Evolutionary conservation across 2,329 filamentous ascomycete genomes (phyloP).

Genomic region (Boeremia lycopersici): DNA sequence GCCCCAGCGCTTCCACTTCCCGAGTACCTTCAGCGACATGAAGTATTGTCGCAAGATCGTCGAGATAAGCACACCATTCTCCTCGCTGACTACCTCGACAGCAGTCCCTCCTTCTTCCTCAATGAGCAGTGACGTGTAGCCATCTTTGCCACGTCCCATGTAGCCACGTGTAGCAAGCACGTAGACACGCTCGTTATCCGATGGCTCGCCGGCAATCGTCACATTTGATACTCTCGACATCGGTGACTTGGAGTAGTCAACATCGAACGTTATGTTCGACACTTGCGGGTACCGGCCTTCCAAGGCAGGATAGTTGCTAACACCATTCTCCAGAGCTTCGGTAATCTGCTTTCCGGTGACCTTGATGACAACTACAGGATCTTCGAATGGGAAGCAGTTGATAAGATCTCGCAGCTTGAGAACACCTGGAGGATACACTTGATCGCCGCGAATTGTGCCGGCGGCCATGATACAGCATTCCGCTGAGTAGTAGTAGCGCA

Average conservation of each 20-base stretch:
- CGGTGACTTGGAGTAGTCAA: constrained; percentile 66
- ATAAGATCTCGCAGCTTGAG: constrained; percentile 81
- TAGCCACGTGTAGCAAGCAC: constrained; percentile 81
- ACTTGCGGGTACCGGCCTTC: constrained; percentile 87
- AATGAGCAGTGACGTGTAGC: constrained; percentile 77
- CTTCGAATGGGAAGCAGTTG: constrained; percentile 90
- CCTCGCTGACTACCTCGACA: constrained; percentile 80
- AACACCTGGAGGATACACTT: constrained; percentile 82
- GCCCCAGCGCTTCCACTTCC: constrained; percentile 77
- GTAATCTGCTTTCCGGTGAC: constrained; percentile 74
- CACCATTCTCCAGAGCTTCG: constrained; percentile 83
- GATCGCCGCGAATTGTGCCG: constrained; percentile 58
- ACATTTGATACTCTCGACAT: constrained; percentile 69
- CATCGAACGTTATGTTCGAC: constrained; percentile 78
- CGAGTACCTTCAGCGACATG: constrained; percentile 80
- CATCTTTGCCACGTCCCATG: constrained; percentile 88
- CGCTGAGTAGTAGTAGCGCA: constrained; percentile 79
- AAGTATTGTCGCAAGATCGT: constrained; percentile 91
- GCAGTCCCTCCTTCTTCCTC: constrained; percentile 75
- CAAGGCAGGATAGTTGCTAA: constrained; percentile 79
- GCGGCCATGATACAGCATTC: constrained; percentile 64
- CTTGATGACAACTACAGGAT: constrained; percentile 79
- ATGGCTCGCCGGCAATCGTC: constrained; percentile 64
- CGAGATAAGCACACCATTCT: constrained; percentile 85
- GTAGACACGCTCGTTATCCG: constrained; percentile 70